Base-by-base conservation (phyloP, 106 monocot genomes). In the Narthecium ossifragum region DNA sequence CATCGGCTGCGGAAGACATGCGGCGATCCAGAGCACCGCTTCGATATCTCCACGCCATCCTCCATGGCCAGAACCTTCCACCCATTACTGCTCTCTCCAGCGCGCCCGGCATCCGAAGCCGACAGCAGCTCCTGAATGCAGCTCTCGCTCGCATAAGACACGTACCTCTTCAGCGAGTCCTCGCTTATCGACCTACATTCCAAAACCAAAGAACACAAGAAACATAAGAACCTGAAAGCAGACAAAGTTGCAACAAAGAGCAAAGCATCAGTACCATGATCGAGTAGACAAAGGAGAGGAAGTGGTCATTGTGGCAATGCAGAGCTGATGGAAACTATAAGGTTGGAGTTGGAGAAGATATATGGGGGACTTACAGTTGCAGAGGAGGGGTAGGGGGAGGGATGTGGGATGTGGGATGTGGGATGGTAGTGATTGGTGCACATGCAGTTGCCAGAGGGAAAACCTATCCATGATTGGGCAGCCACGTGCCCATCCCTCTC, bases 51-150 rank as follows among this genome's bases (percentile, higher is more conserved):
- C 1, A 88, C 80, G 9, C 84, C 80, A 25, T 84, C 67, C 22
- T 76, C 70, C 15, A 81, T 28, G 0, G 80, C 43, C 31, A 92
- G 65, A n/a, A 88, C 62, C 64, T 92, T 88, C 92, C 92, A 92
- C 6, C 80, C 83, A 55, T 71, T 76, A 43, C 53, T 57, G 15
- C n/a, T n/a, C n/a, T 51, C 47, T 49, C 70, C 70, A 23, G 48
- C 62, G 12, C 68, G 54, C 60, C 60, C 55, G 2, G 83, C 68
- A 18, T 74, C 78, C 1, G 92, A 84, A n/a, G 86, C 83, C 10
- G 83, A 65, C 1, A 92, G 70, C 22, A 92, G 87, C 62, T 92
- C 92, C 69, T 92, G 92, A 8, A 92, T 75, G 72, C 92, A 88
- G 65, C 75, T 81, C 84, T 92, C 92, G 41, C 92, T 92, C 31